Evolutionary conservation across 169 alveolate genomes (phyloP).

Genomic region (Plasmodium falciparum): DNA sequence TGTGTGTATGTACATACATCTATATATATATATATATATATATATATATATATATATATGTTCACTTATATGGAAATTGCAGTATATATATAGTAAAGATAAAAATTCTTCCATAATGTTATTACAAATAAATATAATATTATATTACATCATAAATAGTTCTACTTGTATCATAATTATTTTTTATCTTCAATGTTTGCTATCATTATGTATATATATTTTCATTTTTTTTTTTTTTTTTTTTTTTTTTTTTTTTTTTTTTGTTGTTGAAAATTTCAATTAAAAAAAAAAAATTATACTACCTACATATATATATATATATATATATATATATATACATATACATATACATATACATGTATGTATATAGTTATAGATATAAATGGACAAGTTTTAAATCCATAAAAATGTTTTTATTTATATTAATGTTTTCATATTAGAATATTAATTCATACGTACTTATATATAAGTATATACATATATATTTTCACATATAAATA

Average conservation of each 20-base stretch:
- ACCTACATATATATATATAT: no score
- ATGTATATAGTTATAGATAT: slow-evolving; percentile 14
- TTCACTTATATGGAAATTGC: background rate
- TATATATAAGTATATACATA: slow-evolving; percentile 9
- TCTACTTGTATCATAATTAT: background rate
- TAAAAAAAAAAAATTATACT: slow-evolving; percentile 22
- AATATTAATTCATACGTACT: slow-evolving; percentile 42
- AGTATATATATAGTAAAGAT: background rate
- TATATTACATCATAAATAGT: background rate
- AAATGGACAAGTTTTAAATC: slow-evolving; percentile 43
- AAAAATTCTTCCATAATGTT: background rate
- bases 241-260: slow-evolving; percentile 69
- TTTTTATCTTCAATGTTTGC: background rate
- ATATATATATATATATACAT: no score
- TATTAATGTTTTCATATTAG: slow-evolving; percentile 24
- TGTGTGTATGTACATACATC: slow-evolving; percentile 19
- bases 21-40: background rate
- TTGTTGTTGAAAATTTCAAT: slow-evolving; percentile 56
- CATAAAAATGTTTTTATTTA: slow-evolving; percentile 29
- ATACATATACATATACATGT: no score
- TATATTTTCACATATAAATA: slow-evolving; percentile 14
- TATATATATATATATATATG: slow-evolving; percentile 6
- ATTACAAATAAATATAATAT: background rate
- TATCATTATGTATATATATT: background rate
- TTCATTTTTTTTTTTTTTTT: slow-evolving; percentile 8